Base-by-base conservation (phyloP, 768 basidiomycete genomes). In the Mycena vitilis region DNA sequence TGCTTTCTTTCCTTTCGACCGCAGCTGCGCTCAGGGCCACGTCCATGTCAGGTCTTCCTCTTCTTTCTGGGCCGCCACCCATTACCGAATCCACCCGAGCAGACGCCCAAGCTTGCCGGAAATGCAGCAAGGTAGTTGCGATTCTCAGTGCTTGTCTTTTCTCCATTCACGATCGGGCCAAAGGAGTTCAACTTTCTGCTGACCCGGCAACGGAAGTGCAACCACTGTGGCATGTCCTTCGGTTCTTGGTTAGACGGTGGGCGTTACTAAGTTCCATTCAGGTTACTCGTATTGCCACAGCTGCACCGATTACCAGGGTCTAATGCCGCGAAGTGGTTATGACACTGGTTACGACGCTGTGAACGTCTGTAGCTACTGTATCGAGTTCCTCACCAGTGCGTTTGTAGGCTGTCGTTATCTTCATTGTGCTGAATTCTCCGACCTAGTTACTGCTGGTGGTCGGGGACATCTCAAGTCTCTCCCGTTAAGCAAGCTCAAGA, bases 221-320 rank as follows among this genome's bases (percentile, higher is more conserved):
- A 72, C 38, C 71, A 72, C 40, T 72, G 71, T 18, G 67, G 71
- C 37, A 63, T 25, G 67, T 61, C 15, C 47, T 57, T 36, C 51
- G 11, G 40, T 42, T 58, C 60, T 37, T 18, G 38, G 30, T 23
- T 23, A 52, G 20, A 44, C 60, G 49, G 53, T 63, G 20, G 40
- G 60, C 48, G 49, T 40, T 18, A 65, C 63, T 34, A 64, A 56
- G 22, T 22, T 1, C n/a, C 22, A 22, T 57, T 18, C 34, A 94
- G 93, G 93, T 38, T 91, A 88, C 76, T 78, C 81, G 7, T 94
- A 92, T 74, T 95, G 93, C 74, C 83, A 87, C 44, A 87, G 85
- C 49, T 95, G 93, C 77, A 83, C 88, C 2, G 93, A 94, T 74
- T 93, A 86, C 76, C 90, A 90, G 74, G 93, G 91, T 0, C 82